These are phyloP conservation scores for Aspergillus wentii DNA, from an alignment of 495 filamentous ascomycete species.

Conservation along the genomic window DNA sequence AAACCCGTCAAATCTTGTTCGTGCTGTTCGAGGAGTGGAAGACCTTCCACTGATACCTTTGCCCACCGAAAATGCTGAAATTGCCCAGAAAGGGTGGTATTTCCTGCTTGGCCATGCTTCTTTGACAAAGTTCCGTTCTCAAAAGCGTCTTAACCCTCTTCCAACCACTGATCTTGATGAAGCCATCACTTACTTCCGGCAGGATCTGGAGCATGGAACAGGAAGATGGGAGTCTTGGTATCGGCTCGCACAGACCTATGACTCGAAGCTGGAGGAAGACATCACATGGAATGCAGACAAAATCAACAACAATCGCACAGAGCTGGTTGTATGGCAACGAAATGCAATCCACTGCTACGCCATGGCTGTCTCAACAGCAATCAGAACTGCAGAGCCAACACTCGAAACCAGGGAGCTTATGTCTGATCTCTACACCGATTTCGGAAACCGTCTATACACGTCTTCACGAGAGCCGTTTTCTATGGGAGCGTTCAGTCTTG, in stretches of 20 bases:
- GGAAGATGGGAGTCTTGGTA: constrained; percentile 97
- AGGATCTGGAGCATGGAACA: constrained; percentile 79
- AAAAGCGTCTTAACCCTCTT: constrained; percentile 70
- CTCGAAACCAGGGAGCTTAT: constrained; percentile 61
- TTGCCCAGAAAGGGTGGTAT: constrained; percentile 86
- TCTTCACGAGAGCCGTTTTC: constrained; percentile 86
- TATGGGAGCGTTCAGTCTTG: constrained; percentile 77
- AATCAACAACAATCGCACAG: constrained; percentile 76
- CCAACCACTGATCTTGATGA: constrained; percentile 84
- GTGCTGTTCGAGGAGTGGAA: constrained; percentile 70
- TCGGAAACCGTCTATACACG: constrained; percentile 83
- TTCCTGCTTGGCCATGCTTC: constrained; percentile 86
- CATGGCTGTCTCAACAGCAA: constrained; percentile 75
- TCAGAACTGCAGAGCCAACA: constrained; percentile 55
- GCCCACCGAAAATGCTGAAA: constrained; percentile 44
- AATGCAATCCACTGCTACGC: constrained; percentile 88
- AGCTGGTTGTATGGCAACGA: constrained; percentile 72
- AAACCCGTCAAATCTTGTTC: constrained; percentile 74
- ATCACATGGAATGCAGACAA: constrained; percentile 95
- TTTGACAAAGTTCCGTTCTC: constrained; percentile 80
- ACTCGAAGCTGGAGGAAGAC: constrained; percentile 84
- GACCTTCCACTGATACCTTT: constrained; percentile 51
- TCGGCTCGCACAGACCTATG: constrained; percentile 85
- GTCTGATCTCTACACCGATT: constrained; percentile 82
- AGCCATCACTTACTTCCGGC: constrained; percentile 72